Conservation (phyloP, 305 asterid genomes). For the Solanum hybrid region DNA sequence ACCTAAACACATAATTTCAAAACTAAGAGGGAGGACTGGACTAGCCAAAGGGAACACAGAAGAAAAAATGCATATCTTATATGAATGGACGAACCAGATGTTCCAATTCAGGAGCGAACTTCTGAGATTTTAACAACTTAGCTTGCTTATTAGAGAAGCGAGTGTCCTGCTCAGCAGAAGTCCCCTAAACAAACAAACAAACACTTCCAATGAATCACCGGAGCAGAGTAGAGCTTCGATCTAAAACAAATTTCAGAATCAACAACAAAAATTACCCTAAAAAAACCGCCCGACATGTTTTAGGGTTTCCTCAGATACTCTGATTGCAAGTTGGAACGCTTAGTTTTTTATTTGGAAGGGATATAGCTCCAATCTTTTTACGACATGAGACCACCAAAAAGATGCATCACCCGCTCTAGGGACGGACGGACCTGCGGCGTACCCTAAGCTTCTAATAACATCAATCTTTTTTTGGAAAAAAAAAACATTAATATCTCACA, state of each 20-base stretch:
- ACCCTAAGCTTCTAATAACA: background rate
- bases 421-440: background rate
- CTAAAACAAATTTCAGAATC: background rate
- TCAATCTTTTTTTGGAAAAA: background rate
- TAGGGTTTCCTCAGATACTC: slow-evolving; percentile 43
- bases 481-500: background rate
- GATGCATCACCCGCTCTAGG: background rate
- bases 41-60: background rate
- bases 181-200: slow-evolving; percentile 47
- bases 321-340: background rate
- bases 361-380: background rate
- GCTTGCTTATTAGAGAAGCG: slow-evolving; percentile 98
- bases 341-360: background rate
- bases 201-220: background rate
- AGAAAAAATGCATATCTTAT: background rate
- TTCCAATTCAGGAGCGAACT: slow-evolving; percentile 90
- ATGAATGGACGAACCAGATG: slow-evolving; percentile 42
- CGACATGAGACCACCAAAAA: background rate
- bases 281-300: slow-evolving; percentile 93
- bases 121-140: slow-evolving; percentile 82
- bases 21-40: background rate
- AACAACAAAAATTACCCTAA: slow-evolving; percentile 48
- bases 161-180: slow-evolving; percentile 95
- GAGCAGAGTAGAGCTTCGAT: background rate
- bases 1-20: slow-evolving; percentile 1